Conservation (phyloP, 2,329 filamentous ascomycete species). For the Monilinia fructigena region DNA sequence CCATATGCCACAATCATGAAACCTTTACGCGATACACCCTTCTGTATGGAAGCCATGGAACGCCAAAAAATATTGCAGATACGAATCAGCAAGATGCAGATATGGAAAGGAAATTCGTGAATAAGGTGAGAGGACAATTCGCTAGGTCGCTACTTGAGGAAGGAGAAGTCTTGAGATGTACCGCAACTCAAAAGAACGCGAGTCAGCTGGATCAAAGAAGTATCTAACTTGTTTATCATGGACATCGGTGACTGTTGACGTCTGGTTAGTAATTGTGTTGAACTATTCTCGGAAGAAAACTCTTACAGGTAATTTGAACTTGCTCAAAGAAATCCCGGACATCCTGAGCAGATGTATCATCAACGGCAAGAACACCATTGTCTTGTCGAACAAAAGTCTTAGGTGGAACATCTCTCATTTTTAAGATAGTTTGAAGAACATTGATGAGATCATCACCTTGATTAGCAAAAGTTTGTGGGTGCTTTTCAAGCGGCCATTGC, state of each 20-base stretch:
- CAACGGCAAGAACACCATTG: slow-evolving; percentile 46
- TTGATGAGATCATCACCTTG: slow-evolving; percentile 60
- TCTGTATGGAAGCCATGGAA: slow-evolving; percentile 10
- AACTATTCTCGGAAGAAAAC: background rate
- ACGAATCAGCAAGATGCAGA: background rate
- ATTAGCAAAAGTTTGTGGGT: slow-evolving; percentile 55
- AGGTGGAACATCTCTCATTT: slow-evolving; percentile 59
- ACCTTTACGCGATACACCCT: slow-evolving; percentile 7
- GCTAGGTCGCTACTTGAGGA: slow-evolving; percentile 20
- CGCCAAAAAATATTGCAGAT: slow-evolving; percentile 16
- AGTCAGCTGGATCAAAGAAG: slow-evolving; percentile 41
- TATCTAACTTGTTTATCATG: slow-evolving; percentile 37
- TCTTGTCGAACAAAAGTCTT: slow-evolving; percentile 46
- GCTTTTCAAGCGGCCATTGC: slow-evolving; percentile 60
- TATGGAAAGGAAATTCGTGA: slow-evolving; percentile 8
- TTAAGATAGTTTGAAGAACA: slow-evolving; percentile 59
- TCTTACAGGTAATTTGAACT: slow-evolving; percentile 58
- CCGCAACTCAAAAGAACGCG: slow-evolving; percentile 51
- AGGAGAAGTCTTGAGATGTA: slow-evolving; percentile 51
- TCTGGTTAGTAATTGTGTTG: slow-evolving; percentile 23
- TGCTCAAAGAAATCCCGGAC: slow-evolving; percentile 54
- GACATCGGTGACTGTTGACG: slow-evolving; percentile 35
- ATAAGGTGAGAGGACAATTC: background rate
- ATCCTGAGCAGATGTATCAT: slow-evolving; percentile 41
- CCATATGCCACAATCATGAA: slow-evolving; percentile 14